phyloP scores from a whole-genome alignment of 1,284 basidiomycete species.

The Paramarasmius palmivorus region DNA sequence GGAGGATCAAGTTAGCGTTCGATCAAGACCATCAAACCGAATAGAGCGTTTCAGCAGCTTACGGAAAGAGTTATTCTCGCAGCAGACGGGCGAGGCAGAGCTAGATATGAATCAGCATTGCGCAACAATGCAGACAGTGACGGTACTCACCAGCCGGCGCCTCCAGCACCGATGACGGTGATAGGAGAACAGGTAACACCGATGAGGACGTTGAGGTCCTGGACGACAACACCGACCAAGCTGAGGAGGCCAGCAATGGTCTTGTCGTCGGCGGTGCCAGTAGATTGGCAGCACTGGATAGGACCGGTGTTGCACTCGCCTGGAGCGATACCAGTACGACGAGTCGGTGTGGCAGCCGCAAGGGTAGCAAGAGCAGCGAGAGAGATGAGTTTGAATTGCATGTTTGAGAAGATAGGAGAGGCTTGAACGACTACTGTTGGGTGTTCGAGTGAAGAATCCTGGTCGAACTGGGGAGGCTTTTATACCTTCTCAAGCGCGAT shows the following conservation, averaged over 20 bases:
- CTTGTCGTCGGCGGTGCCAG: slow-evolving; percentile 7
- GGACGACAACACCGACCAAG: slow-evolving; percentile 21
- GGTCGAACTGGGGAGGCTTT: neutral
- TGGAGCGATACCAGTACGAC: neutral
- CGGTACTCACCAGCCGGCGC: too few species aligned
- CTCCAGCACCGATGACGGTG: slow-evolving; percentile 15
- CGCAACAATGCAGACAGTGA: too few species aligned
- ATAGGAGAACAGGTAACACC: slow-evolving; percentile 23
- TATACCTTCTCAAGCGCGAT: neutral
- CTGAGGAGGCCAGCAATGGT: slow-evolving; percentile 18
- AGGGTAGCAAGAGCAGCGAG: slow-evolving; percentile 15
- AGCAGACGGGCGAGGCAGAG: slow-evolving; percentile 15
- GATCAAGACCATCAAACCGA: neutral
- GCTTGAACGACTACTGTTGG: slow-evolving; percentile 8
- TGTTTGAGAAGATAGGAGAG: neutral
- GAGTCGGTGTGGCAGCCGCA: slow-evolving; percentile 14
- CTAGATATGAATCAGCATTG: slow-evolving; percentile 14
- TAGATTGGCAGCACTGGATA: slow-evolving; percentile 24
- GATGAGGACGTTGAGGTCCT: slow-evolving; percentile 16
- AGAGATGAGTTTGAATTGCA: slow-evolving; percentile 10
- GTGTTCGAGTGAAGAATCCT: slow-evolving; percentile 9
- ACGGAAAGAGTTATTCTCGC: slow-evolving; percentile 1
- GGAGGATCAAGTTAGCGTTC: neutral
- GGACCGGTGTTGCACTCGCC: slow-evolving; percentile 8
- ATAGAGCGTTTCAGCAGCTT: neutral